A percentile compares a stretch with the other conserved stretches of the same genome.
Conservation (phyloP, 2,329 filamentous ascomycete species). For the Cercospora brassicicola region DNA sequence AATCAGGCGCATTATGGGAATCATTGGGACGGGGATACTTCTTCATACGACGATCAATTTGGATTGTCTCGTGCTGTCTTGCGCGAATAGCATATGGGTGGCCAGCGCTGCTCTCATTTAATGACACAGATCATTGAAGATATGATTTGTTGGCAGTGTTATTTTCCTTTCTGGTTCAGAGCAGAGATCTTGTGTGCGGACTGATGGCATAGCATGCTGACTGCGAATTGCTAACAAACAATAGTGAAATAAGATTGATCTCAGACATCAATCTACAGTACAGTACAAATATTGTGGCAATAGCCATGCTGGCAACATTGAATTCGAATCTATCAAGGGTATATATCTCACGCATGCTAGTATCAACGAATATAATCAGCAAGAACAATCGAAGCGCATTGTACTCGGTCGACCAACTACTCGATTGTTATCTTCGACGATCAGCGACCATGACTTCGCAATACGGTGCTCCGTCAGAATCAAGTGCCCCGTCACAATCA, state of each 20-base stretch:
- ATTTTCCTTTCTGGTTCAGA: not conserved
- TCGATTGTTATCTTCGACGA: not conserved
- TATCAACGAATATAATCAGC: not conserved
- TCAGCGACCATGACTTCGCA: not conserved
- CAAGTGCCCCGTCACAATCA: not conserved
- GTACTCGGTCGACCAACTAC: not conserved
- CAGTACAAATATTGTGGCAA: not conserved
- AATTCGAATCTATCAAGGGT: not conserved
- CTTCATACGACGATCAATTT: not conserved
- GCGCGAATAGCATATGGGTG: not conserved
- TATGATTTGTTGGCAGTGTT: not conserved
- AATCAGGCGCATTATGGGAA: not conserved
- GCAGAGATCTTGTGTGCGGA: not conserved
- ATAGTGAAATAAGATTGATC: not conserved
- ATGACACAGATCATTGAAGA: not conserved
- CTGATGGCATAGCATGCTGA: not conserved
- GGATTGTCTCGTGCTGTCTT: not conserved
- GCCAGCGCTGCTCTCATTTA: slow-evolving; percentile 8
- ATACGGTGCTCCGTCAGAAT: not conserved
- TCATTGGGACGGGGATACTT: not conserved
- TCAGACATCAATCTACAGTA: not conserved
- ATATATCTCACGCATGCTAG: not conserved
- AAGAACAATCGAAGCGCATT: not conserved
- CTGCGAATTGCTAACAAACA: not conserved
- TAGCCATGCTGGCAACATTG: not conserved